Evolutionary conservation across 768 basidiomycete species (phyloP).

Genomic region (Peribolospora baueri): DNA sequence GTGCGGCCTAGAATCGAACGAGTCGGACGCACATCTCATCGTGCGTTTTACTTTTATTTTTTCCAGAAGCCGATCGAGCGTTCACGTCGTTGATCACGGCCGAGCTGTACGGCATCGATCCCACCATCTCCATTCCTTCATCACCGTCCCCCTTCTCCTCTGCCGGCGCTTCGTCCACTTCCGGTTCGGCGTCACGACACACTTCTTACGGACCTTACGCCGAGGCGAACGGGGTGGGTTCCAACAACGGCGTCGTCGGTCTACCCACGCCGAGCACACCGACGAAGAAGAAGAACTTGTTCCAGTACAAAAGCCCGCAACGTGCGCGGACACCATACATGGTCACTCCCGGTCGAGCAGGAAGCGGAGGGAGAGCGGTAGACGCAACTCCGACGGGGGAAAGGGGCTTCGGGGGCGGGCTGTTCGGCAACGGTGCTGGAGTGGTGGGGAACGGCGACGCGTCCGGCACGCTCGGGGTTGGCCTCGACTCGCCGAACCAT

Average conservation of each 20-base stretch:
- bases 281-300: too few species aligned
- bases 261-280: too few species aligned
- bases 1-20: constrained; percentile 7
- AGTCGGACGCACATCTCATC: not conserved
- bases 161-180: too few species aligned
- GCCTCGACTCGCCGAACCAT: constrained; percentile 59
- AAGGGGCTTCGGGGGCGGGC: not conserved
- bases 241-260: too few species aligned
- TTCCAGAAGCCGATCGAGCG: constrained; percentile 21
- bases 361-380: constrained; percentile 1
- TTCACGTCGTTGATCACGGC: constrained; percentile 23
- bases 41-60: not conserved
- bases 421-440: too few species aligned
- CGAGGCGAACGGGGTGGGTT: too few species aligned
- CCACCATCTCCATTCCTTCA: not conserved
- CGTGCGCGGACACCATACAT: constrained; percentile 1
- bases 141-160: not conserved
- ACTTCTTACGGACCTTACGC: too few species aligned
- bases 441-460: not conserved
- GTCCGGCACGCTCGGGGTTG: constrained; percentile 6
- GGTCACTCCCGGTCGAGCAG: constrained; percentile 2
- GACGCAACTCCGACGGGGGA: not conserved
- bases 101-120: constrained; percentile 21
- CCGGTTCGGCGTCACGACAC: too few species aligned
- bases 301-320: not conserved